A percentile compares a stretch with the other conserved stretches of the same genome.
These are phyloP conservation scores for Ogataea corticis DNA, from an alignment of 805 yeast genomes.

Conservation along the genomic window DNA sequence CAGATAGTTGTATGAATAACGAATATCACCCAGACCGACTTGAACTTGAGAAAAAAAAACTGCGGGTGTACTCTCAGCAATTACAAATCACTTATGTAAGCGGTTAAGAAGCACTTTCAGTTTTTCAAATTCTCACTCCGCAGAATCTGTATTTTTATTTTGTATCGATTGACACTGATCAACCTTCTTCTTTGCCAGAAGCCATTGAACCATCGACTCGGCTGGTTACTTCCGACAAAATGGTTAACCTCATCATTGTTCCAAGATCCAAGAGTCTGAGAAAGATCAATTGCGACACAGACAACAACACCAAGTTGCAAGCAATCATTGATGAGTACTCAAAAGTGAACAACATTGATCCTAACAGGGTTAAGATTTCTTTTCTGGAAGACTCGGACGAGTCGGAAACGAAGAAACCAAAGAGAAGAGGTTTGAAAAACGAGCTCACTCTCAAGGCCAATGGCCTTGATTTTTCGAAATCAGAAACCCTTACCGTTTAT, in stretches of 20 bases:
- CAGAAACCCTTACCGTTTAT: conserved; percentile 45
- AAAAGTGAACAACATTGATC: conserved; percentile 40
- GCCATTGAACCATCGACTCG: too few relatives aligned
- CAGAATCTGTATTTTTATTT: too few relatives aligned
- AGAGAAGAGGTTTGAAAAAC: conserved; percentile 46
- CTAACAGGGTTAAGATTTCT: conserved; percentile 60
- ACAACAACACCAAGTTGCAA: conserved; percentile 35
- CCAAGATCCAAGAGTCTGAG: conserved; percentile 63
- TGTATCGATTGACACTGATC: too few relatives aligned
- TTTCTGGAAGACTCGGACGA: conserved; percentile 30
- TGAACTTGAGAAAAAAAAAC: not conserved
- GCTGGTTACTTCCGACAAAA: conserved; percentile 17
- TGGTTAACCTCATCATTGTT: conserved; percentile 51
- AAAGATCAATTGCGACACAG: conserved; percentile 44
- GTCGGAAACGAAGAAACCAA: conserved; percentile 29
- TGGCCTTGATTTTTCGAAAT: conserved; percentile 36
- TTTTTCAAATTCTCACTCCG: not conserved
- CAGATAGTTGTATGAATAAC: not conserved
- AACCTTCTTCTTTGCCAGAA: too few relatives aligned
- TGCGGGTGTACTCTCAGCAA: not conserved
- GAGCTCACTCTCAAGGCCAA: conserved; percentile 47
- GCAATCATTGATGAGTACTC: conserved; percentile 43
- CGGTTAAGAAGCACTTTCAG: not conserved
- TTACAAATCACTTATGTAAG: not conserved
- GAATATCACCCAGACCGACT: not conserved